phyloP scores from a whole-genome alignment of 257 asterid species.

The Jaltomata sinuosa region DNA sequence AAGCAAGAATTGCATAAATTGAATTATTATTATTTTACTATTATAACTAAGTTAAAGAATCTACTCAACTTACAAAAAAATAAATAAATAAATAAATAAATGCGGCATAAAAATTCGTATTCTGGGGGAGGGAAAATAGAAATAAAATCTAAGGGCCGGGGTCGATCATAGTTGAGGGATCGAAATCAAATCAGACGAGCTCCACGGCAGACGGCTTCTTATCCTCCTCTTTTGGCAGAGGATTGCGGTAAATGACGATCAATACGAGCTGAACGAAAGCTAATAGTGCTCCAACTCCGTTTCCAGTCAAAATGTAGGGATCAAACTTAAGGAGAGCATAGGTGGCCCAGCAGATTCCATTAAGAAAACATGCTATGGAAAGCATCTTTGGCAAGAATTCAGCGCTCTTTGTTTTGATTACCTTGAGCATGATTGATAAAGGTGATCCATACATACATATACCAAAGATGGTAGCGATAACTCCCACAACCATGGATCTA shows the following conservation, averaged over 20 bases:
- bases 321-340: conserved; percentile 50
- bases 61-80: no score
- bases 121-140: neutral
- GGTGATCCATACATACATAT: no score
- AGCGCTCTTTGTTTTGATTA: conserved; percentile 30
- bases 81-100: no score
- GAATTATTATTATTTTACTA: no score
- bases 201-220: neutral
- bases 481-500: conserved; percentile 46
- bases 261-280: conserved; percentile 30
- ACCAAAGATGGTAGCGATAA: conserved; percentile 39
- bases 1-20: no score
- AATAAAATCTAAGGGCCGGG: neutral
- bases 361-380: conserved; percentile 37
- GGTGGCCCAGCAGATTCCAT: conserved; percentile 43
- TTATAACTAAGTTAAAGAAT: no score
- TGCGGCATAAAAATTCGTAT: no score
- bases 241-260: neutral
- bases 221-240: neutral
- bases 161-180: no score
- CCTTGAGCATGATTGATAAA: conserved; percentile 36
- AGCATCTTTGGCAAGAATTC: conserved; percentile 57
- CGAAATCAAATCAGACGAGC: neutral
- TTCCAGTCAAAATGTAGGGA: conserved; percentile 31
- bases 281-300: conserved; percentile 44